These are phyloP conservation scores for Monosporascus sp. DNA, from an alignment of 2,329 filamentous ascomycete genomes.

Conservation along the genomic window DNA sequence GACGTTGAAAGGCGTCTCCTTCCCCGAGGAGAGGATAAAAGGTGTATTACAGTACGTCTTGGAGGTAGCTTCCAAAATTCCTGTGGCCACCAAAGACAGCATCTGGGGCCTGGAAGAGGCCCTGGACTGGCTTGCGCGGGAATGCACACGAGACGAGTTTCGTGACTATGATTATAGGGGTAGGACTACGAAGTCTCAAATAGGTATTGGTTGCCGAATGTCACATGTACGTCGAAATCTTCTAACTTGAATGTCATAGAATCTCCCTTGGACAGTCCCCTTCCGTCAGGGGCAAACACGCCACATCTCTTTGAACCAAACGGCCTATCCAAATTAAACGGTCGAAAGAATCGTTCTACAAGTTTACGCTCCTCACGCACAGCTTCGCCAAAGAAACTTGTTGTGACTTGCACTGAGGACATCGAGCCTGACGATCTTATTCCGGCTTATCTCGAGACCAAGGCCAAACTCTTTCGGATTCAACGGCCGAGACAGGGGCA, in stretches of 20 bases:
- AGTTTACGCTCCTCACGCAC: constrained; percentile 23
- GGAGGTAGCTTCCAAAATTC: constrained; percentile 59
- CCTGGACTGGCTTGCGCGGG: constrained; percentile 82
- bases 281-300: constrained; percentile 45
- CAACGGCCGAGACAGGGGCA: constrained; percentile 47
- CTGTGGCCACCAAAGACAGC: constrained; percentile 52
- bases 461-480: constrained; percentile 59
- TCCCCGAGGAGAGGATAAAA: constrained; percentile 58
- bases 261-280: constrained; percentile 44
- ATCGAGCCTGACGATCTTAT: constrained; percentile 72
- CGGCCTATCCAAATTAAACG: constrained; percentile 20
- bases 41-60: constrained; percentile 62
- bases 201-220: constrained; percentile 17
- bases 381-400: constrained; percentile 35
- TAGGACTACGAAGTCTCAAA: constrained; percentile 32
- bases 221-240: background rate
- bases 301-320: constrained; percentile 37
- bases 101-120: constrained; percentile 86
- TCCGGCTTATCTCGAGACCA: constrained; percentile 71
- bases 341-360: constrained; percentile 30
- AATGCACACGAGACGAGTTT: constrained; percentile 64
- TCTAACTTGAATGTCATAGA: constrained; percentile 26
- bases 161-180: constrained; percentile 60
- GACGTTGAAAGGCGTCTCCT: constrained; percentile 63
- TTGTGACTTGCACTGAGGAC: constrained; percentile 58